Conservation (phyloP, 768 basidiomycete genomes). For the Hortiboletus campestris region DNA sequence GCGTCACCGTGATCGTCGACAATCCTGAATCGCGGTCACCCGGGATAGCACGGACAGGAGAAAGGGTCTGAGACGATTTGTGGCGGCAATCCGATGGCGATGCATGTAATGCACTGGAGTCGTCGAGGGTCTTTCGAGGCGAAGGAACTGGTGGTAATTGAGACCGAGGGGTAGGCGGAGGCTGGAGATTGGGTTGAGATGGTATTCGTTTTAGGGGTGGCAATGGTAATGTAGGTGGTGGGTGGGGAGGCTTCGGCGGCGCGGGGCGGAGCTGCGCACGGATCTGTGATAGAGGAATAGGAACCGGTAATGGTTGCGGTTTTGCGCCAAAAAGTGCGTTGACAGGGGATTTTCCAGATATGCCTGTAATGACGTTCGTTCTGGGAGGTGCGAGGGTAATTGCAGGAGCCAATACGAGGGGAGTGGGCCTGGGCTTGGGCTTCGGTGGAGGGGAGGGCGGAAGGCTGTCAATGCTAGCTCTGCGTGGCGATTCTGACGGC, state of each 20-base stretch:
- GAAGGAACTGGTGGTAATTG: conserved; percentile 11
- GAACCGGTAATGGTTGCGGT: conserved; percentile 27
- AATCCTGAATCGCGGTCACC: conserved; percentile 34
- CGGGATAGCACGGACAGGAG: conserved; percentile 9
- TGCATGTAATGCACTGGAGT: background rate
- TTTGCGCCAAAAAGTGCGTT: conserved; percentile 22
- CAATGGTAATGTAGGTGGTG: conserved; percentile 22
- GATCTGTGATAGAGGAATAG: conserved; percentile 28
- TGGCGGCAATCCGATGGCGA: conserved; percentile 9
- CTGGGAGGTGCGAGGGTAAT: conserved; percentile 16
- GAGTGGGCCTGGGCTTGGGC: conserved; percentile 16
- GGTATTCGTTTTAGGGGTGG: conserved; percentile 20
- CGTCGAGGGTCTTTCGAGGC: background rate
- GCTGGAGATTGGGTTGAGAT: conserved; percentile 16
- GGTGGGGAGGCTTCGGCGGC: conserved; percentile 21
- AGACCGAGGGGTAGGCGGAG: background rate
- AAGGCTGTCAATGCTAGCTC: conserved; percentile 12
- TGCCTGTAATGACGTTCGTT: conserved; percentile 18
- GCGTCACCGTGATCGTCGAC: conserved; percentile 43
- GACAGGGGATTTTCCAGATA: conserved; percentile 25
- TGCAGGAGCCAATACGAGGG: conserved; percentile 6
- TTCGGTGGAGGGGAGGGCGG: conserved; percentile 26
- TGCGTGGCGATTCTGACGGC: conserved; percentile 3
- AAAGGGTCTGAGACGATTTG: conserved; percentile 21
- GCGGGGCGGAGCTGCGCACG: conserved; percentile 29